phyloP scores from a whole-genome alignment of 2,329 filamentous ascomycete genomes.

The Microcyclospora tardicrescens region DNA sequence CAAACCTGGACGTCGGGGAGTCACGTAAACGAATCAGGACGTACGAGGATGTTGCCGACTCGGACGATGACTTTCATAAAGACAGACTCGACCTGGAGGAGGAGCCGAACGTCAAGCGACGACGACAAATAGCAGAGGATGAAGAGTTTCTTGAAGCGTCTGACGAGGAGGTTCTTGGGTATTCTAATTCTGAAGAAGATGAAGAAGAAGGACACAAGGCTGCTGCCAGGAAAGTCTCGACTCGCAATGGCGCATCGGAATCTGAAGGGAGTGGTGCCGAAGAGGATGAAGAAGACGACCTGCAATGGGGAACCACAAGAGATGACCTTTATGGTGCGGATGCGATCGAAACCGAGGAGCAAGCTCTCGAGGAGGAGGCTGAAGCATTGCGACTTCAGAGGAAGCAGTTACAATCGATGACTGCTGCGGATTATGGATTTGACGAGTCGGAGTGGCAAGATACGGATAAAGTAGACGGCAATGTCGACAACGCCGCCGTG shows the following conservation, averaged over 20 bases:
- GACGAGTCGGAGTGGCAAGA: conserved; percentile 78
- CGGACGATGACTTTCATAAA: conserved; percentile 85
- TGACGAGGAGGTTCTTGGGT: conserved; percentile 50
- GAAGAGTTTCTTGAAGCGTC: conserved; percentile 46
- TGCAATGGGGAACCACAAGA: conserved; percentile 76
- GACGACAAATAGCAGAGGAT: conserved; percentile 57
- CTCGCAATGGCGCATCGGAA: conserved; percentile 60
- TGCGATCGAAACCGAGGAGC: conserved; percentile 53
- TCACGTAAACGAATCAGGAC: conserved; percentile 46
- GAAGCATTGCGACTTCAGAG: conserved; percentile 81
- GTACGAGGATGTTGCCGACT: conserved; percentile 79
- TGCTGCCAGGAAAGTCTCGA: conserved; percentile 14
- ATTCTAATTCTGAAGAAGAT: conserved; percentile 29
- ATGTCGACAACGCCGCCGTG: conserved; percentile 38
- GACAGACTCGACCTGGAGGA: conserved; percentile 83
- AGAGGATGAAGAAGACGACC: conserved; percentile 42
- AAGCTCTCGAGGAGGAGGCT: conserved; percentile 79
- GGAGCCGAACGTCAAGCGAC: conserved; percentile 62
- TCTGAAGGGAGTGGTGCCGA: conserved; percentile 13
- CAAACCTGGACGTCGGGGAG: conserved; percentile 12
- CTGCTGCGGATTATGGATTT: conserved; percentile 83
- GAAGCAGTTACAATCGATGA: conserved; percentile 81
- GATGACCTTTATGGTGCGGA: conserved; percentile 92
- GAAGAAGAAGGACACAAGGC: conserved; percentile 35
- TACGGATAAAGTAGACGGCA: conserved; percentile 30